Percentiles rank a stretch among this genome's conserved stretches.
Conservation (phyloP, 2,329 filamentous ascomycete species). For the Periconia sp. region DNA sequence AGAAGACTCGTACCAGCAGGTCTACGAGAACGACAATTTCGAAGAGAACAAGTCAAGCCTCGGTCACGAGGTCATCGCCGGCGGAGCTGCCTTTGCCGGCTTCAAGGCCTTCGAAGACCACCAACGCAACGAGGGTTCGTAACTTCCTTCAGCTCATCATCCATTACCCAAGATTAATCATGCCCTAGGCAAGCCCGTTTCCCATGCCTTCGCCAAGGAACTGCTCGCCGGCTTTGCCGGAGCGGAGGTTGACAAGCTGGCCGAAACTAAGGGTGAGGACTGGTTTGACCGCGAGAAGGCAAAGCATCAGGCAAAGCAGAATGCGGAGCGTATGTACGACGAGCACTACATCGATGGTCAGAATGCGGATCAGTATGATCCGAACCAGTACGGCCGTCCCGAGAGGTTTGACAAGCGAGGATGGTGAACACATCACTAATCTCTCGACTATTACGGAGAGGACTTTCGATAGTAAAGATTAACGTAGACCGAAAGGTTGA, state of each 20-base stretch:
- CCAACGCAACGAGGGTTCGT: slow-evolving; percentile 71
- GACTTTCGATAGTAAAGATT: too few relatives aligned
- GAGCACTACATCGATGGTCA: slow-evolving; percentile 53
- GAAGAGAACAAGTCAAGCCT: slow-evolving; percentile 66
- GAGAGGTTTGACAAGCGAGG: slow-evolving; percentile 33
- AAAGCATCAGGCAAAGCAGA: slow-evolving; percentile 52
- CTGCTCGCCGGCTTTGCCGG: slow-evolving; percentile 73
- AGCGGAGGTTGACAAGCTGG: slow-evolving; percentile 73
- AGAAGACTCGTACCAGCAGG: slow-evolving; percentile 60
- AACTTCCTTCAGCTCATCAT: background rate
- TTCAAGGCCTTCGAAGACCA: slow-evolving; percentile 82
- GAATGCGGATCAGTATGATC: slow-evolving; percentile 54
- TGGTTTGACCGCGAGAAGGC: slow-evolving; percentile 56
- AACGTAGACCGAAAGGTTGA: too few relatives aligned
- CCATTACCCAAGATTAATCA: slow-evolving; percentile 9
- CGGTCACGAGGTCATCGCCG: slow-evolving; percentile 76
- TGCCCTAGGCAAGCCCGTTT: slow-evolving; percentile 68
- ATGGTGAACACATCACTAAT: slow-evolving; percentile 27
- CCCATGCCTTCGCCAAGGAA: slow-evolving; percentile 80
- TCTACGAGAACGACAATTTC: slow-evolving; percentile 56
- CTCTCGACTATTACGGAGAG: background rate
- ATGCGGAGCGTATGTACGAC: slow-evolving; percentile 56
- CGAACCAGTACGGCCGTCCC: slow-evolving; percentile 48
- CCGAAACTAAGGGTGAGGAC: slow-evolving; percentile 62
- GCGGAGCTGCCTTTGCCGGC: slow-evolving; percentile 77